phyloP scores from a whole-genome alignment of 352 stramenopile species.

The Phytophthora chlamydospora region DNA sequence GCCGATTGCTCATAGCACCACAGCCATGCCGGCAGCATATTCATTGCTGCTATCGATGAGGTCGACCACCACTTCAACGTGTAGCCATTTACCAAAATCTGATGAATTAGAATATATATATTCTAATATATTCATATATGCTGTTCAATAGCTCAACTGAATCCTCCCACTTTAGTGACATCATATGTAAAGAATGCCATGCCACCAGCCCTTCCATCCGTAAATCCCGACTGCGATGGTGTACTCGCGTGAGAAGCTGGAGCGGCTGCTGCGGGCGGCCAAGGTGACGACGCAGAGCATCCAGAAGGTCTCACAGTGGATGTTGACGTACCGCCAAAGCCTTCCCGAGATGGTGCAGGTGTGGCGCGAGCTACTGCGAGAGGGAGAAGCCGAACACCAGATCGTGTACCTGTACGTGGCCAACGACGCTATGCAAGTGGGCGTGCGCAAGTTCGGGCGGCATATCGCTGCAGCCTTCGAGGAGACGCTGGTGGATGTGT shows the following conservation, averaged over 20 bases:
- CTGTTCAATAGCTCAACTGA: not conserved
- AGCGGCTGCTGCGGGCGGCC: slow-evolving; percentile 64
- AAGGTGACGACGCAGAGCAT: slow-evolving; percentile 88
- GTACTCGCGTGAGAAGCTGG: slow-evolving; percentile 69
- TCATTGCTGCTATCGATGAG: no score
- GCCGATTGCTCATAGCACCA: no score
- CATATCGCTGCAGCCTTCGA: slow-evolving; percentile 72
- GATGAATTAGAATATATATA: no score
- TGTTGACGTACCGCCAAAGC: slow-evolving; percentile 65
- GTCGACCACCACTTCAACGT: no score
- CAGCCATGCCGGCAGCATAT: no score
- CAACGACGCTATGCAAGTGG: slow-evolving; percentile 88
- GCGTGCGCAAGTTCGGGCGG: slow-evolving; percentile 80
- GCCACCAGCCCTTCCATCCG: not conserved
- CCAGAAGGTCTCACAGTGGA: slow-evolving; percentile 80
- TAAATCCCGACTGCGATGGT: slow-evolving; percentile 3
- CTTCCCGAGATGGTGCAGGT: slow-evolving; percentile 67
- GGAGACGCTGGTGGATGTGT: slow-evolving; percentile 54
- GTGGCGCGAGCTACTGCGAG: slow-evolving; percentile 59
- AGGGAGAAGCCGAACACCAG: slow-evolving; percentile 67
- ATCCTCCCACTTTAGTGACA: not conserved
- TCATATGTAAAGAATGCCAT: not conserved
- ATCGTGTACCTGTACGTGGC: slow-evolving; percentile 87
- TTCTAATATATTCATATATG: no score
- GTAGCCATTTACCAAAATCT: no score